Evolutionary conservation across 2,329 filamentous ascomycete species (phyloP), one percentile per base, ranked within the genome.

Genomic region (Trichoderma lentiforme): DNA sequence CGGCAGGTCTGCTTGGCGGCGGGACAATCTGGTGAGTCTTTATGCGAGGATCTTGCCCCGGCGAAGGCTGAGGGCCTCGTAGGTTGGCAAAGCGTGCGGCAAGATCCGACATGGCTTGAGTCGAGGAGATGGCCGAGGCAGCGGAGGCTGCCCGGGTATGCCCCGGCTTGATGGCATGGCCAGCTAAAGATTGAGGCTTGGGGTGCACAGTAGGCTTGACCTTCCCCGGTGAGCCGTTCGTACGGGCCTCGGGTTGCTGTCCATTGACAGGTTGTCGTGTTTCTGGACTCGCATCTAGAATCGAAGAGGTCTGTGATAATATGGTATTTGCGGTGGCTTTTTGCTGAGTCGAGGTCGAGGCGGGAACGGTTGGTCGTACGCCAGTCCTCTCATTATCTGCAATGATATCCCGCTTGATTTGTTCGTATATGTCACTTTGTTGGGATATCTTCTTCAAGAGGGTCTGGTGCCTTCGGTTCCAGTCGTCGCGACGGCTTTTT

Each of bases 181-280:
- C 90, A 75, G 91, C 89, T 3, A 93, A 83, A 5, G 86, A 86
- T 67, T 89, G 84, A 0, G 92, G 92, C 75, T 94, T 94, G 3
- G 91, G 91, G 28, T 90, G 88, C 9, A 92, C 82, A 5, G 78
- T 74, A 2, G 86, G 86, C 73, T 84, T 88, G 32, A 78, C 71
- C 76, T 81, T 83, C 68, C 74, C 65, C 73, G 77, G 56, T 73
- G 77, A 72, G 53, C 74, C 72, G 75, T 76, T 74, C 61, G 61
- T 57, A 34, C 70, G 47, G 53, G 74, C 34, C 63, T 74, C 34
- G 24, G 32, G 32, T 7, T 28, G 64, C 47, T 53, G 47, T 43
- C 26, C 64, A 21, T 67, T 39, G 51, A 28, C 63, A 58, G 64
- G 51, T 18, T 57, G 51, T 24, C 51, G 64, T 21, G 43, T 51